These are phyloP conservation scores for Fusarium temperatum DNA, from an alignment of 2,329 filamentous ascomycete species.

Conservation along the genomic window DNA sequence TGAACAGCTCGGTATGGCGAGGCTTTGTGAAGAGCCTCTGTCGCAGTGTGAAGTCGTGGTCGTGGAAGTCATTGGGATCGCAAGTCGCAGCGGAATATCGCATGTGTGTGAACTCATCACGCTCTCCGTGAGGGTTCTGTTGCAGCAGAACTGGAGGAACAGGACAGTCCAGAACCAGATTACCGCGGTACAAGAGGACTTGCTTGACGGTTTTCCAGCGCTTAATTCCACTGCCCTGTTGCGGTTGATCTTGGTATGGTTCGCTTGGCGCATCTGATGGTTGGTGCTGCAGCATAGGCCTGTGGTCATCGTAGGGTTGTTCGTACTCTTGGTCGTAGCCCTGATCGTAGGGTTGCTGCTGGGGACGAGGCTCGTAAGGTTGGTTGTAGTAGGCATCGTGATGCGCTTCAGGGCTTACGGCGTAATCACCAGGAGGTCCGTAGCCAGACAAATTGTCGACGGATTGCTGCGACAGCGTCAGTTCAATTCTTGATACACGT, in stretches of 20 bases:
- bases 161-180: slow-evolving; percentile 95
- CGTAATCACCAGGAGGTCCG: slow-evolving; percentile 69
- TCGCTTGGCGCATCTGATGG: slow-evolving; percentile 56
- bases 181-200: slow-evolving; percentile 95
- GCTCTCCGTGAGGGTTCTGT: slow-evolving; percentile 88
- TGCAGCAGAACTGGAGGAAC: slow-evolving; percentile 88
- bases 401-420: slow-evolving; percentile 83
- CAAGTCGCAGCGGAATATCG: slow-evolving; percentile 95
- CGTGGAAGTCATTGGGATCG: slow-evolving; percentile 87
- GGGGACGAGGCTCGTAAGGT: slow-evolving; percentile 20
- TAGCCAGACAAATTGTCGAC: slow-evolving; percentile 60
- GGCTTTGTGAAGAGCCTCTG: slow-evolving; percentile 93
- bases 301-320: slow-evolving; percentile 74
- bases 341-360: slow-evolving; percentile 74
- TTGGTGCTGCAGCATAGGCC: slow-evolving; percentile 78
- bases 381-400: slow-evolving; percentile 27
- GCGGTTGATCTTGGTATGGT: slow-evolving; percentile 57
- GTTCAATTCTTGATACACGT: background rate
- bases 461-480: slow-evolving; percentile 56
- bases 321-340: slow-evolving; percentile 71
- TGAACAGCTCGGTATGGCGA: slow-evolving; percentile 92
- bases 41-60: slow-evolving; percentile 88
- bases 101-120: slow-evolving; percentile 92
- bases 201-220: slow-evolving; percentile 99
- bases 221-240: slow-evolving; percentile 65